Percentiles rank a stretch among this genome's conserved stretches.
Conservation (phyloP, 2,329 filamentous ascomycete genomes). For the Ustulina deusta region DNA sequence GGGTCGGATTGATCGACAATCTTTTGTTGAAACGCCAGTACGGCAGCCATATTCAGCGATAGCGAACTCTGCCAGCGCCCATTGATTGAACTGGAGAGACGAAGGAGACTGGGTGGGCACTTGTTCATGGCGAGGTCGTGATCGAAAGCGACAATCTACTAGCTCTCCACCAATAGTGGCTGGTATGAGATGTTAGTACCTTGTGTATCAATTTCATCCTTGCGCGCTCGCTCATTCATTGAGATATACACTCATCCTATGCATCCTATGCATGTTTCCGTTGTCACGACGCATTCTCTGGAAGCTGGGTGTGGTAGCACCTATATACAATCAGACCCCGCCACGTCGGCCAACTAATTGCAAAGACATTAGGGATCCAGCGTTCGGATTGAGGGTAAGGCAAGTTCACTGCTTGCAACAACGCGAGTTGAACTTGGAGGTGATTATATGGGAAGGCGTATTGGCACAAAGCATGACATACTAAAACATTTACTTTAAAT, state of each 20-base stretch:
- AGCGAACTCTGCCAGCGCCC: not conserved
- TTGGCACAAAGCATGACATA: not conserved
- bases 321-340: not conserved
- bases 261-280: no score
- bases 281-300: not conserved
- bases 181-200: not conserved
- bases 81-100: not conserved
- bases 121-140: not conserved
- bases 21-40: constrained; percentile 1
- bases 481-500: no score
- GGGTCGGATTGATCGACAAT: constrained; percentile 10
- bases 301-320: not conserved
- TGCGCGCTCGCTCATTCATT: not conserved
- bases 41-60: not conserved
- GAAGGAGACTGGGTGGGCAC: not conserved
- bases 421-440: not conserved
- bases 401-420: not conserved
- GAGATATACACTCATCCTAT: no score
- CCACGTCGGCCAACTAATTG: constrained; percentile 4
- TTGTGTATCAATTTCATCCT: not conserved
- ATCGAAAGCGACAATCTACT: not conserved
- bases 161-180: not conserved
- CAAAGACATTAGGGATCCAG: no score
- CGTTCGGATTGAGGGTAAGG: not conserved
- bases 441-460: not conserved